Conservation (phyloP, 2,329 filamentous ascomycete genomes). For the Fusarium sp. region DNA sequence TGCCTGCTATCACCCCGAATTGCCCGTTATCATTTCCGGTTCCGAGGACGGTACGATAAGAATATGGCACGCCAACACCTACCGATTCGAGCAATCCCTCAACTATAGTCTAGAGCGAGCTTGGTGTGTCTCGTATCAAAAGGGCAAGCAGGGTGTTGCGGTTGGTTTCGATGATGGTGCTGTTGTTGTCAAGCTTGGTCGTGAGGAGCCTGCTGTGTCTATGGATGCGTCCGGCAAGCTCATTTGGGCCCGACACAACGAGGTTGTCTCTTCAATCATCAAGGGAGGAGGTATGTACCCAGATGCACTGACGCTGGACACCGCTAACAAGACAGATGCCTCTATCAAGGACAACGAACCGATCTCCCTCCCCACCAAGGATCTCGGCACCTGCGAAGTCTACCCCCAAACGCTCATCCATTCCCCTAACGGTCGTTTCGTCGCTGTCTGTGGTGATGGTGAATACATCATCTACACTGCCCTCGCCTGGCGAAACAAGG, state of each 20-base stretch:
- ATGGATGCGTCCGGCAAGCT: constrained; percentile 98
- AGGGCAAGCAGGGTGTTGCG: constrained; percentile 92
- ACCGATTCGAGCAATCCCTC: constrained; percentile 92
- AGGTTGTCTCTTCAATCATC: constrained; percentile 94
- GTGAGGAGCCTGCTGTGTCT: constrained; percentile 95
- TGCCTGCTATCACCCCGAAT: constrained; percentile 95
- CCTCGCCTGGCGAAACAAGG: constrained; percentile 96
- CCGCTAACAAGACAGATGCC: constrained; percentile 67
- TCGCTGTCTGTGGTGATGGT: constrained; percentile 86
- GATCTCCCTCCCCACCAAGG: constrained; percentile 89
- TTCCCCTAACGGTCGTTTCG: constrained; percentile 94
- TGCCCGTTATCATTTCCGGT: constrained; percentile 96
- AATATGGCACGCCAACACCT: constrained; percentile 99
- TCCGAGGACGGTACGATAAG: constrained; percentile 98
- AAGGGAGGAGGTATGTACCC: constrained; percentile 76
- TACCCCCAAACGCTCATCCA: constrained; percentile 95
- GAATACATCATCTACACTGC: constrained; percentile 99
- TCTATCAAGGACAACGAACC: constrained; percentile 88
- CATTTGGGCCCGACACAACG: constrained; percentile 95
- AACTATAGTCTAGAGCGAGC: constrained; percentile 96
- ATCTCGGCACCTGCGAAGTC: constrained; percentile 94
- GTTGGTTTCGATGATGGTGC: constrained; percentile 98
- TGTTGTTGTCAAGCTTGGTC: constrained; percentile 96
- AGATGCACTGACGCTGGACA: too few species aligned
- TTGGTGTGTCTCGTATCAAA: constrained; percentile 97